These are phyloP conservation scores for Lithospermum erythrorhizon DNA, from an alignment of 257 asterid species.

Conservation along the genomic window DNA sequence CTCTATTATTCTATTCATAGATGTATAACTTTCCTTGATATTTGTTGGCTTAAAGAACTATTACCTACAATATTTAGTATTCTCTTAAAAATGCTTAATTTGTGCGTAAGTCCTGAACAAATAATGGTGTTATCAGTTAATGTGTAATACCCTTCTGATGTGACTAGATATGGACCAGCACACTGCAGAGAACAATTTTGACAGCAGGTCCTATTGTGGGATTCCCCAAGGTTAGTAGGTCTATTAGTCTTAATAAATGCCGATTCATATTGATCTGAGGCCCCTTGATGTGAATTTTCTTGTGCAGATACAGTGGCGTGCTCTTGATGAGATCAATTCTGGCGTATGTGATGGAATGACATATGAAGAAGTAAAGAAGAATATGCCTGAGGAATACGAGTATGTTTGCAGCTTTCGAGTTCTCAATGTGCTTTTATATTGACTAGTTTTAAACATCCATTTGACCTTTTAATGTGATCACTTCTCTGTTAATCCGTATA, in stretches of 20 bases:
- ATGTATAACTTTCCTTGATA: neutral
- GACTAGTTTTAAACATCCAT: neutral
- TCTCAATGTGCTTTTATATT: neutral
- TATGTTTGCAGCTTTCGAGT: slow-evolving; percentile 30
- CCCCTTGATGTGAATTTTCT: slow-evolving; percentile 11
- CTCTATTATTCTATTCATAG: neutral
- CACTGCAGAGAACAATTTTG: slow-evolving; percentile 90
- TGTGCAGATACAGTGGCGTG: slow-evolving; percentile 96
- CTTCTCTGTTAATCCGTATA: neutral
- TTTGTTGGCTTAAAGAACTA: slow-evolving; percentile 3
- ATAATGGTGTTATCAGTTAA: neutral
- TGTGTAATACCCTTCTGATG: slow-evolving; percentile 11
- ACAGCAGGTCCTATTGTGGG: slow-evolving; percentile 80
- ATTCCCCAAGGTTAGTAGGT: slow-evolving; percentile 75
- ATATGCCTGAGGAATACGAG: slow-evolving; percentile 97
- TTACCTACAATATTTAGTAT: neutral
- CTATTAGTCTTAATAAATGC: slow-evolving; percentile 4
- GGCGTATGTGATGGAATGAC: slow-evolving; percentile 99
- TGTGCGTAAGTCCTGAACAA: neutral
- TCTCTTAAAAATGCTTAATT: too few relatives aligned
- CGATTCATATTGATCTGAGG: slow-evolving; percentile 5
- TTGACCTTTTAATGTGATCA: neutral
- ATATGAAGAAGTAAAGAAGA: slow-evolving; percentile 94
- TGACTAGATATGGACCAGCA: slow-evolving; percentile 98
- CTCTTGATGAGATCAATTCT: slow-evolving; percentile 93